Conservation (phyloP, 1,139 yeast species). For the Scheffersomyces quercinus region DNA sequence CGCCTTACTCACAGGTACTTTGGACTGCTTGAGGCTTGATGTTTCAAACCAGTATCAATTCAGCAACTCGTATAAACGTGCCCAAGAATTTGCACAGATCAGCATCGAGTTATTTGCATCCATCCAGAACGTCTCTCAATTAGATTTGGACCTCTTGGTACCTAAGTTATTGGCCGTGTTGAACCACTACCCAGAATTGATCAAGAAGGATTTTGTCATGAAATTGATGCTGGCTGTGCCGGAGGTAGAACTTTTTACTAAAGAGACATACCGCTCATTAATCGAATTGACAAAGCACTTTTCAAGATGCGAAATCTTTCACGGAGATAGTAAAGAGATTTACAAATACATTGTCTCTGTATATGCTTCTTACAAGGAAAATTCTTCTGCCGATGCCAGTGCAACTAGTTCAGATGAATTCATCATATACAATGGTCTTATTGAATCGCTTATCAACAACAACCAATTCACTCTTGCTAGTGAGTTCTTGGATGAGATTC, state of each 20-base stretch:
- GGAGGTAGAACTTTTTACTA: background rate
- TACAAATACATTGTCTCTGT: slow-evolving; percentile 30
- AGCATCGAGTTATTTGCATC: slow-evolving; percentile 59
- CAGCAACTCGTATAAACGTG: slow-evolving; percentile 6
- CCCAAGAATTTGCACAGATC: slow-evolving; percentile 63
- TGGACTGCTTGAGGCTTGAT: slow-evolving; percentile 22
- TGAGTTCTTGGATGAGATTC: slow-evolving; percentile 51
- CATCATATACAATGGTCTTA: slow-evolving; percentile 49
- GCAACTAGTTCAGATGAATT: slow-evolving; percentile 32
- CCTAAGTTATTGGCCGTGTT: slow-evolving; percentile 29
- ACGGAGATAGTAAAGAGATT: slow-evolving; percentile 13
- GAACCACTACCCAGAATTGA: slow-evolving; percentile 28
- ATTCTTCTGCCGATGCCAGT: slow-evolving; percentile 2
- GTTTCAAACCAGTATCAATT: slow-evolving; percentile 7
- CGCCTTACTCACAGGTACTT: slow-evolving; percentile 53
- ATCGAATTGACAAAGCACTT: slow-evolving; percentile 28
- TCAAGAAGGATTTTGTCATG: slow-evolving; percentile 21
- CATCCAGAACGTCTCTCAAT: slow-evolving; percentile 32
- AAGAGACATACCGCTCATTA: slow-evolving; percentile 10
- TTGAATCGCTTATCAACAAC: slow-evolving; percentile 52
- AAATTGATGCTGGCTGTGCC: slow-evolving; percentile 13
- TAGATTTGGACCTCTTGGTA: slow-evolving; percentile 26
- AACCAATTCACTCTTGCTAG: slow-evolving; percentile 53
- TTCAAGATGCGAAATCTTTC: slow-evolving; percentile 16
- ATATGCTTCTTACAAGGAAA: slow-evolving; percentile 24